These are phyloP conservation scores for Allium fistulosum DNA, from an alignment of 106 monocot species.

Conservation along the genomic window DNA sequence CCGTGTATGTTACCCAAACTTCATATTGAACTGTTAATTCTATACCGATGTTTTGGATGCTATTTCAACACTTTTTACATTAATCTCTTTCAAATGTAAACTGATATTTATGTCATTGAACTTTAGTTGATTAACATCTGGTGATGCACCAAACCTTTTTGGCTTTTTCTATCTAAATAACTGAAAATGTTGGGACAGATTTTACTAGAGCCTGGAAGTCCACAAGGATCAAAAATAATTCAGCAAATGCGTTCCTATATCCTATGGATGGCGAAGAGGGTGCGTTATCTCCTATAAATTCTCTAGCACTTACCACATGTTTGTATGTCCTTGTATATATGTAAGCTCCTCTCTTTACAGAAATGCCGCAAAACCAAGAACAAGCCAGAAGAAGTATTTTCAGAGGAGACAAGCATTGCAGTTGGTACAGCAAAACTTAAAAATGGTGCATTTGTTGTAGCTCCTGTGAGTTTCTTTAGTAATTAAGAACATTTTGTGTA, in stretches of 20 bases:
- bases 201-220: conserved; percentile 97
- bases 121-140: too few relatives aligned
- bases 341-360: conserved; percentile 13
- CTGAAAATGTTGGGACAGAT: conserved; percentile 32
- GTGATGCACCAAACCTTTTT: too few relatives aligned
- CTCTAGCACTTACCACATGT: conserved; percentile 2
- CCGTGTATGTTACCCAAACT: too few relatives aligned
- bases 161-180: too few relatives aligned
- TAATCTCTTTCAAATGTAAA: too few relatives aligned
- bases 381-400: conserved; percentile 14
- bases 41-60: too few relatives aligned
- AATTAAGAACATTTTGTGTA: too few relatives aligned
- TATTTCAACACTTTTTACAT: too few relatives aligned
- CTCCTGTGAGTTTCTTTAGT: conserved; percentile 62
- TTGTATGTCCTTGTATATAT: background rate
- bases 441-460: conserved; percentile 78
- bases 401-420: conserved; percentile 30
- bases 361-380: conserved; percentile 57
- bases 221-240: conserved; percentile 87
- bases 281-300: conserved; percentile 14
- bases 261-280: conserved; percentile 94
- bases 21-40: too few relatives aligned
- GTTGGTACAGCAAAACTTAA: conserved; percentile 15
- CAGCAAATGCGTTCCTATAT: conserved; percentile 89
- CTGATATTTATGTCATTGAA: too few relatives aligned